Evolutionary conservation across 192 early-diverging fungal species (phyloP), one percentile per base, ranked within the genome.

Genomic region (Cetraspora pellucida): DNA sequence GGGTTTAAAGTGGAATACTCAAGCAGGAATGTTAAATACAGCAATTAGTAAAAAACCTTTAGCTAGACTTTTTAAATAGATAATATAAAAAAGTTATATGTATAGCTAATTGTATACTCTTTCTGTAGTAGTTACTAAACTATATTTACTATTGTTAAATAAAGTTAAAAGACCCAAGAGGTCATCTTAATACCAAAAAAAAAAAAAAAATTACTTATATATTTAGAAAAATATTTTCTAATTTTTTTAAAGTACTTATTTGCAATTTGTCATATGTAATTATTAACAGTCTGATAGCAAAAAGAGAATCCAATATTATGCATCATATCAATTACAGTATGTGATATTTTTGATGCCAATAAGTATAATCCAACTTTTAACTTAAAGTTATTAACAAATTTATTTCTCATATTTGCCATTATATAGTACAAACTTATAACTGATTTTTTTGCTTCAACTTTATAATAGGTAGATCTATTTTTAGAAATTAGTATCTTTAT

Each of bases 401-500:
- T 64, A 10, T 37, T 30, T 30, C 31, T 13, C 7, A 64, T 43
- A 5, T 13, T 31, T 6, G 30, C 61, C 23, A 28, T 16, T 43
- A 37, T 43, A n/a, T 64, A 64, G 1, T 31, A 64, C 14, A 64
- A 44, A 0, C 30, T 64, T 16, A 64, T 16, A 43, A 64, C 31
- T 8, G 61, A 19, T 64, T 64, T 64, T n/a, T 64, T 44, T 44
- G 61, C 4, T 43, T 64, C 61, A 43, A 19, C 13, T 64, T 64
- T 64, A 19, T 64, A 43, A 43, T 64, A 43, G 11, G 13, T 5
- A 30, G 9, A 43, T 64, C 31, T 60, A 8, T 30, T 10, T 9
- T 2, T 25, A 27, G 58, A 23, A 30, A 60, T 25, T 8, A 60
- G 3, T 1, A 23, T 8, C 9, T 60, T 23, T 21, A 60, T 23